Percentiles rank a stretch among this genome's conserved stretches.
These are phyloP conservation scores for Nemania diffusa DNA, from an alignment of 2,329 filamentous ascomycete species.

Conservation along the genomic window DNA sequence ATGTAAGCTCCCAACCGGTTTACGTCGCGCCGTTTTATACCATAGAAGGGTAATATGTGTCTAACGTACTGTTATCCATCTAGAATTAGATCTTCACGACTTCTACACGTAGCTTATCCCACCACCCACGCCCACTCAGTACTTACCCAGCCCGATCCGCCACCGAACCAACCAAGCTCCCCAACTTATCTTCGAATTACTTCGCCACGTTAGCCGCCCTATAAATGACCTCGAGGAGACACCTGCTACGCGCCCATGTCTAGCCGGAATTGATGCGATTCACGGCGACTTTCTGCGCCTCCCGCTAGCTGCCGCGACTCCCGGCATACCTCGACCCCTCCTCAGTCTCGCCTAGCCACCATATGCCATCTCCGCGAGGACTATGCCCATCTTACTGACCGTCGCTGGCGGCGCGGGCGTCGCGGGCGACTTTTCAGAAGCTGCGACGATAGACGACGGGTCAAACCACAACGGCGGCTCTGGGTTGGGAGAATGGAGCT, in stretches of 20 bases:
- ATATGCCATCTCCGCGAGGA: conserved; percentile 29
- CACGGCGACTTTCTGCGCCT: conserved; percentile 29
- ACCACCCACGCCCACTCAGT: background rate
- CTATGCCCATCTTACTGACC: conserved; percentile 38
- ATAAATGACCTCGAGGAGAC: conserved; percentile 31
- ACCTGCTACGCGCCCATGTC: conserved; percentile 30
- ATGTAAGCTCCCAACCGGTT: conserved; percentile 1
- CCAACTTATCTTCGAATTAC: background rate
- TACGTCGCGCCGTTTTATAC: background rate
- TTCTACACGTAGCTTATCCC: background rate
- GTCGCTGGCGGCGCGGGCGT: conserved; percentile 33
- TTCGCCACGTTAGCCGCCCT: background rate
- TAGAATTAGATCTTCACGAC: background rate
- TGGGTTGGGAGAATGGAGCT: conserved; percentile 80
- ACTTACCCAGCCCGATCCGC: conserved; percentile 11
- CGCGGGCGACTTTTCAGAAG: conserved; percentile 19
- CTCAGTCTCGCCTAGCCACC: conserved; percentile 1
- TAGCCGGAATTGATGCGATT: conserved; percentile 31
- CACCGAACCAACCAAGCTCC: conserved; percentile 13
- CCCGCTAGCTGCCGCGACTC: conserved; percentile 30
- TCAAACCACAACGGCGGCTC: conserved; percentile 54
- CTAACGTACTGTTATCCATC: background rate
- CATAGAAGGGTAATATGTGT: background rate
- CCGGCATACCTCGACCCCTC: conserved; percentile 6
- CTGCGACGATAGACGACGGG: conserved; percentile 36